Evolutionary conservation across 805 yeast species (phyloP), one percentile per base, ranked within the genome.

Genomic region (Clavispora fructus): DNA sequence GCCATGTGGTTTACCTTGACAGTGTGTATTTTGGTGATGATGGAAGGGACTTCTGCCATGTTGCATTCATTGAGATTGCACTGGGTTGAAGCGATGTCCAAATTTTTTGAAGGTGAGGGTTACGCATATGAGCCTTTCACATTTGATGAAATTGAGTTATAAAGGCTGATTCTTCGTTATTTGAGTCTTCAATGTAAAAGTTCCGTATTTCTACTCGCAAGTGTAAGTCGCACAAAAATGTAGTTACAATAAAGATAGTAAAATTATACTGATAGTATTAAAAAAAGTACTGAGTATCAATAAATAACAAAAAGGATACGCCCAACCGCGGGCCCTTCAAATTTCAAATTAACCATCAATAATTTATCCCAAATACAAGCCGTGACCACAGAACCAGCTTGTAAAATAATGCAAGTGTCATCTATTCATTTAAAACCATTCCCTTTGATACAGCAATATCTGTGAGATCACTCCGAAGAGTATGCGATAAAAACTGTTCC

Each of bases 41-140:
- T 85, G 91, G 91, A 85, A 66, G 91, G 91, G 46, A 85, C 90
- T 0, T 82, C 88, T n/a, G 90, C 90, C 17, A 85, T 85, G 91
- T 70, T 85, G 58, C 91, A 85, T 62, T 78, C 87, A 13, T 73
- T 85, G 57, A 77, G 91, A 67, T 70, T 85, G 56, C 91, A 85
- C 60, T 85, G 91, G 91, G 90, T 85, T 44, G 91, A 85, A 60
- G 79, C 87, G 32, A 85, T 85, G 91, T 81, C 87, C 39, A 85
- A 85, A 63, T 84, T 81, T 61, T 85, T 85, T 53, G 84, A 81
- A 58, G 91, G 91, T 59, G 89, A 84, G 59, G 91, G 91, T 52
- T 67, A 75, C 41, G 77, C 80, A 9, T 85, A 82, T 59, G 77
- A 76, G 49, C 91, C 91, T 27, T 85, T 82, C 58, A 64, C 71